phyloP scores from a whole-genome alignment of 768 basidiomycete genomes.

The Termitomyces sp. region DNA sequence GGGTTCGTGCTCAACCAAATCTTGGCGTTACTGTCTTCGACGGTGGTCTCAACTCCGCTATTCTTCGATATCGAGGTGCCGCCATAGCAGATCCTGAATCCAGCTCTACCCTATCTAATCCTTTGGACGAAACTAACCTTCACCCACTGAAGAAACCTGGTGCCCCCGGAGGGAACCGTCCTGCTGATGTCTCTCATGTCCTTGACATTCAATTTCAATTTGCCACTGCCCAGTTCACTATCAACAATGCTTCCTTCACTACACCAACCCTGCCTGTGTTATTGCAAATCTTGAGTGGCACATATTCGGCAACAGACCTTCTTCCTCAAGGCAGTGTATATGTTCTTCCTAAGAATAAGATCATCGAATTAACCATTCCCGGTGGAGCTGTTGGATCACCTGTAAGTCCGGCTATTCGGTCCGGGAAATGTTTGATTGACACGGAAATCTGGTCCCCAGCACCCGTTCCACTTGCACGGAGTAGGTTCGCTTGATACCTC shows the following conservation, averaged over 20 bases:
- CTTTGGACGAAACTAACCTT: not conserved
- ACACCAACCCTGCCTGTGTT: not conserved
- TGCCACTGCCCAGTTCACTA: not conserved
- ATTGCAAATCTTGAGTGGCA: conserved; percentile 2
- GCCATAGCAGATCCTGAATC: not conserved
- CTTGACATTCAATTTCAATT: conserved; percentile 1
- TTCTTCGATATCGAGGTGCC: conserved; percentile 1
- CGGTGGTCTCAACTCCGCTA: not conserved
- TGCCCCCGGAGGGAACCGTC: not conserved
- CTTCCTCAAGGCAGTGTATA: conserved; percentile 36
- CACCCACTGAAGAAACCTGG: not conserved
- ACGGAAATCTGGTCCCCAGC: not conserved
- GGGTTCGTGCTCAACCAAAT: not conserved
- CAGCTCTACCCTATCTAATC: not conserved
- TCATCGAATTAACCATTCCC: conserved; percentile 40
- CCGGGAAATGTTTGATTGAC: conserved; percentile 1
- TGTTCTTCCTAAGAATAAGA: conserved; percentile 35
- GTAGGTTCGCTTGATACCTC: not conserved
- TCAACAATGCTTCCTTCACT: not conserved
- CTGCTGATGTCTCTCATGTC: not conserved
- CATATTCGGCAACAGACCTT: conserved; percentile 15
- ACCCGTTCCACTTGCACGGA: not conserved
- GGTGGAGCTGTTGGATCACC: conserved; percentile 27
- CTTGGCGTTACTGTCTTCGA: not conserved
- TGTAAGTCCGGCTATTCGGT: conserved; percentile 9